phyloP scores from a whole-genome alignment of 805 yeast genomes.

The Sugiyamaella smithiae region DNA sequence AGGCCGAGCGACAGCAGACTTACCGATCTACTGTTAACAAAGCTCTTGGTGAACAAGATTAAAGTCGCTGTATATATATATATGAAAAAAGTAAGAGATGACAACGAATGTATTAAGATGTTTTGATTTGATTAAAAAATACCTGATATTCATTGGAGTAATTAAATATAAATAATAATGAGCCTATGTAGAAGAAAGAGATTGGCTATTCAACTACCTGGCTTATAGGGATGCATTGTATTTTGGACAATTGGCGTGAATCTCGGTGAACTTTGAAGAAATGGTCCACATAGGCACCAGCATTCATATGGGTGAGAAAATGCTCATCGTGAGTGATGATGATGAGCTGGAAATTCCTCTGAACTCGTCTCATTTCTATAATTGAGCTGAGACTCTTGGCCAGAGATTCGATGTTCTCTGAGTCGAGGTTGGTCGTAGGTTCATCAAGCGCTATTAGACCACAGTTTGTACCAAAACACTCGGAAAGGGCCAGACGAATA shows the following conservation, averaged over 20 bases:
- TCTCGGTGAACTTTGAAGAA: conserved; percentile 81
- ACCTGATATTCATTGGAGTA: too few relatives aligned
- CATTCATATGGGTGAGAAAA: conserved; percentile 80
- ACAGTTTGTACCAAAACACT: conserved; percentile 91
- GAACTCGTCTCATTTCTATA: conserved; percentile 69
- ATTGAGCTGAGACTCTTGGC: conserved; percentile 77
- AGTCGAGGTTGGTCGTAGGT: conserved; percentile 94
- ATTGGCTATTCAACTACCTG: conserved; percentile 15
- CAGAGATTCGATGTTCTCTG: conserved; percentile 80
- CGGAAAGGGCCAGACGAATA: conserved; percentile 87
- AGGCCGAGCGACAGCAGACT: conserved; percentile 74
- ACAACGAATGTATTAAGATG: background rate
- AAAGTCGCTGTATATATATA: too few relatives aligned
- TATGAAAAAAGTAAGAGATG: too few relatives aligned
- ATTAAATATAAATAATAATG: conserved; percentile 7
- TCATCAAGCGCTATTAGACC: conserved; percentile 97
- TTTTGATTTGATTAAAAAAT: too few relatives aligned
- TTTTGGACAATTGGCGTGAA: conserved; percentile 75
- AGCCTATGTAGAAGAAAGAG: too few relatives aligned
- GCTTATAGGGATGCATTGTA: conserved; percentile 46
- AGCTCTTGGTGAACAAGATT: conserved; percentile 23
- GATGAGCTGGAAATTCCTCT: conserved; percentile 87
- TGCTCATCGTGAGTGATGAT: conserved; percentile 97
- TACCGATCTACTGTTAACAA: conserved; percentile 62
- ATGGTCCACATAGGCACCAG: conserved; percentile 79